Evolutionary conservation across 495 filamentous ascomycete genomes (phyloP).

Genomic region (Filosporella fistucella): DNA sequence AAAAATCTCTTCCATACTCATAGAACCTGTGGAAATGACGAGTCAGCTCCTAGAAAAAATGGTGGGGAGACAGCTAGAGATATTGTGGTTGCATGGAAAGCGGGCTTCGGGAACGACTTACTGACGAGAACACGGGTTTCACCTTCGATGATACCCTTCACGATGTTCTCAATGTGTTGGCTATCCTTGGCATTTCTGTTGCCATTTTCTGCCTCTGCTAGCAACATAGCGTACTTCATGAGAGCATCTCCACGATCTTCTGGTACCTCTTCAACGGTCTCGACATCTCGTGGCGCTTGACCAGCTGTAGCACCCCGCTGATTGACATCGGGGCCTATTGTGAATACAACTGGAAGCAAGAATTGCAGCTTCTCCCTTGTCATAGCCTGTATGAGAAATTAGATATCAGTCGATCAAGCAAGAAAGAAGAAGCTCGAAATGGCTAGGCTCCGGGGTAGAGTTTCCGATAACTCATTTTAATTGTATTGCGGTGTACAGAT

Average conservation of each 20-base stretch:
- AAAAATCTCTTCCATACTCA: constrained; percentile 78
- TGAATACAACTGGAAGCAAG: constrained; percentile 76
- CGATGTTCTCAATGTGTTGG: constrained; percentile 72
- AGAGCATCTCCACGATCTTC: constrained; percentile 41
- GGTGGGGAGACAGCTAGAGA: background rate
- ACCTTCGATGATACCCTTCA: constrained; percentile 85
- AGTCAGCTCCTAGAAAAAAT: background rate
- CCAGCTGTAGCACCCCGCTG: constrained; percentile 32
- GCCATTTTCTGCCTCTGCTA: constrained; percentile 51
- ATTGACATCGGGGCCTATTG: constrained; percentile 71
- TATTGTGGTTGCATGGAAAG: no score
- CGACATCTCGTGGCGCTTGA: background rate
- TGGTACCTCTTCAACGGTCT: constrained; percentile 17
- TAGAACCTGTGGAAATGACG: constrained; percentile 6
- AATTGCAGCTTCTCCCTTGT: constrained; percentile 80
- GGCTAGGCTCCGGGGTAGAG: no score
- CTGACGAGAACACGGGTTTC: constrained; percentile 76
- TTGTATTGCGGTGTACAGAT: no score
- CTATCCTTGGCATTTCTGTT: constrained; percentile 21
- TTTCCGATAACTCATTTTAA: no score
- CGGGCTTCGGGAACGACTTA: no score
- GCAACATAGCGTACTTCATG: constrained; percentile 71
- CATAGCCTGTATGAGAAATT: constrained; percentile 70
- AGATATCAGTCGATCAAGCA: no score
- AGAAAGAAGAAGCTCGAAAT: no score